Percentiles rank a stretch among this genome's conserved stretches.
Evolutionary conservation across 371 early-diverging fungal genomes (phyloP).

Genomic region (Apophysomyces variabilis): DNA sequence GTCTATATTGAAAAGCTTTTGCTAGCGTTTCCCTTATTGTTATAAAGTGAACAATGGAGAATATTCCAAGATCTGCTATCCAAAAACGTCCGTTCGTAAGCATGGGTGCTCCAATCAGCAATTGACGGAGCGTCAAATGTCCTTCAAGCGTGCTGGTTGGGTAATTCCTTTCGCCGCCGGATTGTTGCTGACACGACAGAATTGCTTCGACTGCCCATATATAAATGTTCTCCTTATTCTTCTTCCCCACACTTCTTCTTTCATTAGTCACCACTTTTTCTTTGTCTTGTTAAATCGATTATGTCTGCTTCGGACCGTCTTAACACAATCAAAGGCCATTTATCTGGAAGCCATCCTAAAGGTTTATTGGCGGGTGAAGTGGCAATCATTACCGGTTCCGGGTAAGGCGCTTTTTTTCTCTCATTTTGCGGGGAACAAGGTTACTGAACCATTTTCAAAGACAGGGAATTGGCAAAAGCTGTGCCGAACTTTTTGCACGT

Average conservation of each 20-base stretch:
- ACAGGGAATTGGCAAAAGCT: conserved; percentile 82
- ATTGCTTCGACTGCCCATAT: background rate
- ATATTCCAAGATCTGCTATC: too few species aligned
- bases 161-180: background rate
- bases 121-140: too few species aligned
- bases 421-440: background rate
- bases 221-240: background rate
- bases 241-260: conserved; percentile 6
- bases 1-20: too few species aligned
- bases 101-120: too few species aligned
- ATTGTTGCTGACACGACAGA: conserved; percentile 15
- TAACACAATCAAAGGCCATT: conserved; percentile 53
- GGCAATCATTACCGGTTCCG: conserved; percentile 82
- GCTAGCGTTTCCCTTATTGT: too few species aligned
- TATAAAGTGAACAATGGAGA: too few species aligned
- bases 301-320: conserved; percentile 58
- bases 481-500: conserved; percentile 75
- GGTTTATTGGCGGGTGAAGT: conserved; percentile 78
- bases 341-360: conserved; percentile 56
- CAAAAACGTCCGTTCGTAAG: too few species aligned
- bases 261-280: conserved; percentile 13
- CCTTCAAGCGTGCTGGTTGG: too few species aligned
- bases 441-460: conserved; percentile 33
- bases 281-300: conserved; percentile 17
- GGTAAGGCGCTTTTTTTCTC: conserved; percentile 46